Evolutionary conservation across 768 basidiomycete species (phyloP).

Genomic region (Amanita molliuscula): DNA sequence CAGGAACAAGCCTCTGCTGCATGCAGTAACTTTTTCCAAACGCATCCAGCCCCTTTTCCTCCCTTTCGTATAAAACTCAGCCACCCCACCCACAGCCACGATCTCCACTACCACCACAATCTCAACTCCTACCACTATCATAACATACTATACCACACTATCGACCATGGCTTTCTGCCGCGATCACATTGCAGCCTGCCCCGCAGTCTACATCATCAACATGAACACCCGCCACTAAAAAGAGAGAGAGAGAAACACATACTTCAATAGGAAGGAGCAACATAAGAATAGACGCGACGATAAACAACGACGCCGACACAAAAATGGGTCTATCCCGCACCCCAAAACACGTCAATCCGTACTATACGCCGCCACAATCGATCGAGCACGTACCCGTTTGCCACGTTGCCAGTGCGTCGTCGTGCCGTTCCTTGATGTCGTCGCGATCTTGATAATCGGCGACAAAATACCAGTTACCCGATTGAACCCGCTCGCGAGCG

Average conservation of each 20-base stretch:
- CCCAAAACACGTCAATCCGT: neutral
- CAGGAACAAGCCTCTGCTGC: too few relatives aligned
- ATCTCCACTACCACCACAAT: too few relatives aligned
- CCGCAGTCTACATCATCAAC: neutral
- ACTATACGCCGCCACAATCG: neutral
- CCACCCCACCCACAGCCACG: too few relatives aligned
- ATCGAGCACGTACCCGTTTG: conserved; percentile 23
- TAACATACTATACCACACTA: neutral
- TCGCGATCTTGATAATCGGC: conserved; percentile 39
- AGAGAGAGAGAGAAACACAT: too few relatives aligned
- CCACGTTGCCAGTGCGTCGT: conserved; percentile 14
- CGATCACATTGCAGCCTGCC: neutral
- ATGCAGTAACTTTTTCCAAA: too few relatives aligned
- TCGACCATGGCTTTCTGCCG: neutral
- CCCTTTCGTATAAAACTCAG: too few relatives aligned
- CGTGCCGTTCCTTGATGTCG: conserved; percentile 21
- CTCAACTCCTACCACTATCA: neutral
- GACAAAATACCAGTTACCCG: conserved; percentile 36
- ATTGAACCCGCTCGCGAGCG: conserved; percentile 37
- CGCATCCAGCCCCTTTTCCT: too few relatives aligned
- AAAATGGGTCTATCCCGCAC: conserved; percentile 28
- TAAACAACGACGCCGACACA: conserved; percentile 35
- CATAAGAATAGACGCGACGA: conserved; percentile 29
- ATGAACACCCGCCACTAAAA: too few relatives aligned
- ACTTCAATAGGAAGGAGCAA: conserved; percentile 40